Evolutionary conservation across 2,329 filamentous ascomycete species (phyloP).

Genomic region (Colletotrichum brevisporum): DNA sequence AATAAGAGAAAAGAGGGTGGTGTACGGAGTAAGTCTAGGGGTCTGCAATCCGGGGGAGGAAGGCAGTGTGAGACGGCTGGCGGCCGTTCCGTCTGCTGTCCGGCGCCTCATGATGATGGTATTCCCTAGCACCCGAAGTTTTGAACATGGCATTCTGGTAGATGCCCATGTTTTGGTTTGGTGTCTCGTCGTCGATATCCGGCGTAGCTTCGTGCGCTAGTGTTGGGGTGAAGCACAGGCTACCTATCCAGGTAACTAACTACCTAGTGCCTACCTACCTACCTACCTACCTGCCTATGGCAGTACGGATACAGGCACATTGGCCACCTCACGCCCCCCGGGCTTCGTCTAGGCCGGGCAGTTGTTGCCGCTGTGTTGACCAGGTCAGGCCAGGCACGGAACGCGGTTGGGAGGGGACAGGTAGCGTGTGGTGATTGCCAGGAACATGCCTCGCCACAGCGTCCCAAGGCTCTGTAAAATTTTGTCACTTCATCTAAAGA

Average conservation of each 20-base stretch:
- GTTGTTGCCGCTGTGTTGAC: conserved; percentile 4
- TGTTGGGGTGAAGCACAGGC: no score
- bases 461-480: background rate
- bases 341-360: conserved; percentile 4
- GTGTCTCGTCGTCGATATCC: background rate
- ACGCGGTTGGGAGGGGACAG: background rate
- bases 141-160: conserved; percentile 32
- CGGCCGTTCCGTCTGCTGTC: conserved; percentile 21
- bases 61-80: conserved; percentile 35
- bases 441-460: conserved; percentile 24
- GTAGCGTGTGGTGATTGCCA: background rate
- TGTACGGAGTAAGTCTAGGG: conserved; percentile 7
- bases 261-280: background rate
- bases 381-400: background rate
- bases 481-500: conserved; percentile 22
- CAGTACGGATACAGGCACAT: no score
- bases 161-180: conserved; percentile 36
- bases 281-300: background rate
- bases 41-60: conserved; percentile 2
- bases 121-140: conserved; percentile 22
- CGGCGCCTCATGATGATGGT: conserved; percentile 25
- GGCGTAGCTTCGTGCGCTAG: no score
- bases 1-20: background rate
- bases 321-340: conserved; percentile 9
- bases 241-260: no score